Base-by-base conservation (phyloP, 2,329 filamentous ascomycete species). In the Nectriaceae sp. region DNA sequence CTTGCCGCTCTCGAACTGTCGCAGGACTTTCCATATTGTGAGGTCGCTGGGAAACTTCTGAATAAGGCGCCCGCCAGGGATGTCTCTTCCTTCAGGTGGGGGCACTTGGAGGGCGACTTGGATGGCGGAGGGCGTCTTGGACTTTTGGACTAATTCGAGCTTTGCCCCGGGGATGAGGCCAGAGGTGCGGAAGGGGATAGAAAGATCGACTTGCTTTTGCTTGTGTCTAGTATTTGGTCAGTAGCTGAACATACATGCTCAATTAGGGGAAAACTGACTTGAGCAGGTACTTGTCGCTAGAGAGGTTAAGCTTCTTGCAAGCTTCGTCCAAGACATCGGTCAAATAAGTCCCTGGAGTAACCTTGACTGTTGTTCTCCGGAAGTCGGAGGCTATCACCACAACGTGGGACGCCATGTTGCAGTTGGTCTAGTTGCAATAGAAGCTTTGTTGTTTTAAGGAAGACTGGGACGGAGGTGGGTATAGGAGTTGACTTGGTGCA, bases 31-130 rank as follows among this genome's bases (percentile, higher is more conserved):
- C 94, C 94, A 99, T 69, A 99, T 67, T 16, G 90, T 89, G 29
- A 90, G 89, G 56, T 90, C 88, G 68, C 89, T 96, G 1, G 92
- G 85, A 52, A 97, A 91, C 65, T 94, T 96, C 65, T 94, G 86
- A 47, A 85, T 83, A 35, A 96, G 71, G 22, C 91, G 84, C 20
- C 84, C 83, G 55, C 82, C 83, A 2, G 84, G 79, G 18, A 80
- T 76, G 41, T 79, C 75, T 38, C 74, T 75, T 18, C 80, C 83
- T 64, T 94, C 88, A 19, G 85, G 82, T 29, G 85, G 79, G 3
- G 90, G 89, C 21, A 97, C 75, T 65, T 96, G 89, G 11, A 99
- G 75, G n/a, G 90, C 93, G 36, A 99, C 87, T 35, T 88, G 91
- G 47, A 99, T 87, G 40, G 88, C 87, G 2, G 90, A 87, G 1